Conservation (phyloP, 2,329 filamentous ascomycete genomes). For the Allantophomopsis lycopodina region DNA sequence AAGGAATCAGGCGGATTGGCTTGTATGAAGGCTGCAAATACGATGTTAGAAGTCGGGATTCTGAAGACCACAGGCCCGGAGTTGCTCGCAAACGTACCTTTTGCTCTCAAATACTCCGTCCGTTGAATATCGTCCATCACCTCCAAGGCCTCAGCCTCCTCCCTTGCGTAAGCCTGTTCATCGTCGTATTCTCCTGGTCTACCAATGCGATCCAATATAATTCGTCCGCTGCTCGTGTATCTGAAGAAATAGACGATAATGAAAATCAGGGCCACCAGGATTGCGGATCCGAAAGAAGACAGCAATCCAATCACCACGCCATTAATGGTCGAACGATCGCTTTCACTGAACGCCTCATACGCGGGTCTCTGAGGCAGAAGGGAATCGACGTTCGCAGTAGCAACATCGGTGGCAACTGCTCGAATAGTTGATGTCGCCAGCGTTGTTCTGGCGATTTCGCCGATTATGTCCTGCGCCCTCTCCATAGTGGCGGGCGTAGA, state of each 20-base stretch:
- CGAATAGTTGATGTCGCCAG: background rate
- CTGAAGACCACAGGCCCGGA: background rate
- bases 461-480: background rate
- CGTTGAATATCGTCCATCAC: slow-evolving; percentile 88
- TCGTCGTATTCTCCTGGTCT: slow-evolving; percentile 95
- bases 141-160: slow-evolving; percentile 91
- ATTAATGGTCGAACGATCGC: slow-evolving; percentile 31
- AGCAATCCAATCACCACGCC: slow-evolving; percentile 91
- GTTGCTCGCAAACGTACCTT: slow-evolving; percentile 46
- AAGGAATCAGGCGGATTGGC: slow-evolving; percentile 90
- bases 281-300: slow-evolving; percentile 84
- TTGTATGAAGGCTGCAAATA: slow-evolving; percentile 66
- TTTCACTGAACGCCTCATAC: background rate
- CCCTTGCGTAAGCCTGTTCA: slow-evolving; percentile 84
- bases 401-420: background rate
- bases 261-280: slow-evolving; percentile 68
- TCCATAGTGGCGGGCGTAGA: background rate
- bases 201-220: slow-evolving; percentile 85
- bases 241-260: slow-evolving; percentile 85
- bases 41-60: background rate
- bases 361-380: background rate
- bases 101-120: slow-evolving; percentile 84
- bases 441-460: background rate
- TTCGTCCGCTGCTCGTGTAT: slow-evolving; percentile 77
- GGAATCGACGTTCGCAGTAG: background rate